phyloP scores from a whole-genome alignment of 2,329 filamentous ascomycete genomes.

The Dactylellina haptotyla region DNA sequence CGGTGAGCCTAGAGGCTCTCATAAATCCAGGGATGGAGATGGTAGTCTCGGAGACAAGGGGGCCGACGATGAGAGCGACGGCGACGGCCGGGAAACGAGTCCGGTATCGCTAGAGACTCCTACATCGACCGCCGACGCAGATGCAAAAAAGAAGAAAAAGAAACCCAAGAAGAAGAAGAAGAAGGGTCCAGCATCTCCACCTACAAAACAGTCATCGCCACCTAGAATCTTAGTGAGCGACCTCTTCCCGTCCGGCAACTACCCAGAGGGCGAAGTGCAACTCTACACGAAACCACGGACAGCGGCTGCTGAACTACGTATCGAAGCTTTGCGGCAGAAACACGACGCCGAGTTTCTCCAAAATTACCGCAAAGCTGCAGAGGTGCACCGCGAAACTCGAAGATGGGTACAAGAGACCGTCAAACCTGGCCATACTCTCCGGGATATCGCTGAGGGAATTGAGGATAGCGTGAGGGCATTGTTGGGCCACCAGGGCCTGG shows the following conservation, averaged over 20 bases:
- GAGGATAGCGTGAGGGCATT: slow-evolving; percentile 81
- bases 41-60: slow-evolving; percentile 30
- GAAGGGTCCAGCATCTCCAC: slow-evolving; percentile 72
- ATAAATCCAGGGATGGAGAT: slow-evolving; percentile 43
- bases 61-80: slow-evolving; percentile 31
- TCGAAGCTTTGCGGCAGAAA: slow-evolving; percentile 78
- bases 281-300: slow-evolving; percentile 72
- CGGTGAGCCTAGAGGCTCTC: slow-evolving; percentile 40
- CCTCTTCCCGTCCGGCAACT: slow-evolving; percentile 77
- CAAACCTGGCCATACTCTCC: slow-evolving; percentile 77
- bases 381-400: slow-evolving; percentile 85
- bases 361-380: slow-evolving; percentile 83
- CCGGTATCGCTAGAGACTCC: slow-evolving; percentile 10
- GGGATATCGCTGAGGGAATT: slow-evolving; percentile 82
- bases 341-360: slow-evolving; percentile 77
- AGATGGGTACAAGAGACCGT: slow-evolving; percentile 80
- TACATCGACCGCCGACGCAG: slow-evolving; percentile 39
- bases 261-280: slow-evolving; percentile 79
- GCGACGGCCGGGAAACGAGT: slow-evolving; percentile 11
- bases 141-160: slow-evolving; percentile 77
- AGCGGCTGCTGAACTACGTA: slow-evolving; percentile 82
- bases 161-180: slow-evolving; percentile 81
- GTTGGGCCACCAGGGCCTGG: slow-evolving; percentile 78
- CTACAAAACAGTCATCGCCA: slow-evolving; percentile 73
- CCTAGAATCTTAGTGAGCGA: slow-evolving; percentile 74